These are phyloP conservation scores for Biscogniauxia marginata DNA, from an alignment of 2,329 filamentous ascomycete species.

Conservation along the genomic window DNA sequence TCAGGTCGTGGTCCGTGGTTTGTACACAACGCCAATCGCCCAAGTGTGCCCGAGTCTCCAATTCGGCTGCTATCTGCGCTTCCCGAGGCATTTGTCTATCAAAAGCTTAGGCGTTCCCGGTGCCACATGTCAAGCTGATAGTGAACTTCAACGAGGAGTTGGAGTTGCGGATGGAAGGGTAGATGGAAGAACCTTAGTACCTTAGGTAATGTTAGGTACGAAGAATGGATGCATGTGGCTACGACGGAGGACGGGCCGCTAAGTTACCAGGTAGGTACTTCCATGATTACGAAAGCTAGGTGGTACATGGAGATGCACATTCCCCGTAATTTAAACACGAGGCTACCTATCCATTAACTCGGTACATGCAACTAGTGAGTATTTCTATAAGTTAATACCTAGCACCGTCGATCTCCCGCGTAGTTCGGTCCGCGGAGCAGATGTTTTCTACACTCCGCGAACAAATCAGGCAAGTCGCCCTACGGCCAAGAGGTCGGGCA, in stretches of 20 bases:
- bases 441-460: constrained; percentile 7
- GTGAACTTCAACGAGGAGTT: not conserved
- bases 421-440: constrained; percentile 19
- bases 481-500: constrained; percentile 3
- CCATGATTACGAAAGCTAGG: too few species aligned
- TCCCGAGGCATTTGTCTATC: not conserved
- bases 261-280: not conserved
- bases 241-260: not conserved
- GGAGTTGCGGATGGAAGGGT: not conserved
- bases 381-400: not conserved
- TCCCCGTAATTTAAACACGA: too few species aligned
- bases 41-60: not conserved
- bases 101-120: not conserved
- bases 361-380: not conserved
- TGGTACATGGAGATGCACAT: too few species aligned
- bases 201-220: not conserved
- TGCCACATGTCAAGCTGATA: too few species aligned
- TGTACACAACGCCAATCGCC: not conserved
- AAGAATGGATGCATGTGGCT: not conserved
- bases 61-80: not conserved
- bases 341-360: not conserved
- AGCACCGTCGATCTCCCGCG: constrained; percentile 5
- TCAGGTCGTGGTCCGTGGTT: not conserved
- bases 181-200: not conserved
- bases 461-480: constrained; percentile 15